Base-by-base conservation (phyloP, 2,329 filamentous ascomycete genomes). In the Cordyceps tenuipes region DNA sequence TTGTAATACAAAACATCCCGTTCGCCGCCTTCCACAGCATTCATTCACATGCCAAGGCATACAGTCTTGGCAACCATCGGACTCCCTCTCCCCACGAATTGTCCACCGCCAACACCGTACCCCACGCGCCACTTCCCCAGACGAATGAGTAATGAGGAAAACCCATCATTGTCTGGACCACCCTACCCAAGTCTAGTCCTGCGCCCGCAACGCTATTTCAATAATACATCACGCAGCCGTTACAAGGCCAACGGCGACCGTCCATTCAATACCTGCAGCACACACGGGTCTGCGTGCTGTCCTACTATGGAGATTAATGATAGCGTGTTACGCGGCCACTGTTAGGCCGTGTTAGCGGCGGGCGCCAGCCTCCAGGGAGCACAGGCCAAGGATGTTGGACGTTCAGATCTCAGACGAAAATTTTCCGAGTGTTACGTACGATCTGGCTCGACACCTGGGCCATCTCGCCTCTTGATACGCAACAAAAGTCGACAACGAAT, bases 121-220 rank as follows among this genome's bases (percentile, higher is more conserved):
- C 55, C 55, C 46, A 57, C 31, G 55, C 31, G 50, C 55, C 43
- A 46, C 54, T 57, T 57, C 55, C 55, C 54, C 54, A 49, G 46
- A 57, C 54, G 31, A 5, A n/a, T n/a, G 15, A 48, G 44, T 23
- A 48, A 23, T 56, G n/a, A 44, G 29, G 26, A 13, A 17, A 44
- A 29, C 3, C 7, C 19, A 36, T 36, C 34, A 19, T 29, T 34
- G 44, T 10, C 9, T 15, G 50, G 50, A 15, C 21, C 13, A 15
- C 41, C 15, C 4, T 19, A n/a, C 19, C 31, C 17, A 44, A 21
- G 17, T 21, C 51, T 44, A 29, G 12, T 43, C 6, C 39, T 17
- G 51, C 23, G 29, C 39, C 17, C 17, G n/a, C 51, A 54, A 31
- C 13, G n/a, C 23, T 54, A 54, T 10, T 19, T 9, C 23, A 54